phyloP scores from a whole-genome alignment of 1,139 yeast species.

The Kodamaea plutei region DNA sequence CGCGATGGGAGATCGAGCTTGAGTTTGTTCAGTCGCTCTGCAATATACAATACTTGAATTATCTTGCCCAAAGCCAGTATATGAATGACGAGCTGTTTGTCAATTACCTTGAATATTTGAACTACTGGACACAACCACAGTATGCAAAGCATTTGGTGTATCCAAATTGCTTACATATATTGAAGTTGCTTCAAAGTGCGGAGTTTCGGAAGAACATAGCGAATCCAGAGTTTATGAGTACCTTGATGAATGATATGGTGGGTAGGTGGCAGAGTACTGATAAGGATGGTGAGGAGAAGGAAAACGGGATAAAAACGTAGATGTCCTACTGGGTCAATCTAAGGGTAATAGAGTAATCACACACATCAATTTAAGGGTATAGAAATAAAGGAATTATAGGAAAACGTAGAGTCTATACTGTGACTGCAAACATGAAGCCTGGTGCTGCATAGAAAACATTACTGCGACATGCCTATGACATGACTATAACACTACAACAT shows the following conservation, averaged over 20 bases:
- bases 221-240: slow-evolving; percentile 56
- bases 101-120: slow-evolving; percentile 61
- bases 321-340: too few relatives aligned
- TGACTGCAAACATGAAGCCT: too few relatives aligned
- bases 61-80: slow-evolving; percentile 69
- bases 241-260: slow-evolving; percentile 73
- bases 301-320: slow-evolving; percentile 2
- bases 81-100: slow-evolving; percentile 59
- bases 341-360: too few relatives aligned
- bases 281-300: slow-evolving; percentile 5
- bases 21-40: slow-evolving; percentile 83
- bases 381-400: too few relatives aligned
- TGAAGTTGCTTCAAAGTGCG: slow-evolving; percentile 54
- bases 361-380: background rate
- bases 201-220: slow-evolving; percentile 52
- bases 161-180: slow-evolving; percentile 68
- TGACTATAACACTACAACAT: too few relatives aligned
- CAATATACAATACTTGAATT: slow-evolving; percentile 71
- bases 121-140: slow-evolving; percentile 70
- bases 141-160: slow-evolving; percentile 65
- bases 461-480: too few relatives aligned
- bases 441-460: too few relatives aligned
- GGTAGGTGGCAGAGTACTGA: slow-evolving; percentile 54
- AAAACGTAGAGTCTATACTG: too few relatives aligned
- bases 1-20: slow-evolving; percentile 77